Evolutionary conservation across 2,329 filamentous ascomycete genomes (phyloP).

Genomic region (Geosmithia putterillii): DNA sequence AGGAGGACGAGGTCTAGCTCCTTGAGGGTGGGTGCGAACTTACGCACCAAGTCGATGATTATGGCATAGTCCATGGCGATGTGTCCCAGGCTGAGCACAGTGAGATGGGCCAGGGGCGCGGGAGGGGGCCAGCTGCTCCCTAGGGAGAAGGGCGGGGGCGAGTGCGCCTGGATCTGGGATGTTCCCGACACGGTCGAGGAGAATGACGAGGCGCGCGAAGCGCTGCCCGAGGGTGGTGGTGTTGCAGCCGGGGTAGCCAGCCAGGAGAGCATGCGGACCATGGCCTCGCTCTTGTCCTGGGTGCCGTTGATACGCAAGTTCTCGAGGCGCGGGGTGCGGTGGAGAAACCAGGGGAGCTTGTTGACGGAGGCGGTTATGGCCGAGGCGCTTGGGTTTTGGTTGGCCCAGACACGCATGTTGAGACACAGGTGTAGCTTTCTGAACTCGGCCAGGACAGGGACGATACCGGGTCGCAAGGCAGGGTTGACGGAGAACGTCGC

Average conservation of each 20-base stretch:
- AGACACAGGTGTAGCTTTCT: slow-evolving; percentile 23
- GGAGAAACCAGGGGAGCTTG: slow-evolving; percentile 23
- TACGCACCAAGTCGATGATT: slow-evolving; percentile 22
- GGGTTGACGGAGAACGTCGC: slow-evolving; percentile 32
- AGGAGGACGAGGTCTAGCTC: slow-evolving; percentile 22
- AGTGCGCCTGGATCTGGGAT: slow-evolving; percentile 4
- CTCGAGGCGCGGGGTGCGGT: slow-evolving; percentile 25
- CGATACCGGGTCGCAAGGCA: slow-evolving; percentile 20
- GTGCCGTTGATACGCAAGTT: slow-evolving; percentile 38
- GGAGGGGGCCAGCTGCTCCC: neutral
- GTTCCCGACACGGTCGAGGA: slow-evolving; percentile 1
- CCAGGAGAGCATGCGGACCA: slow-evolving; percentile 24
- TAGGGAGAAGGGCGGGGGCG: neutral
- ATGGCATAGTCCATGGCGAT: slow-evolving; percentile 16
- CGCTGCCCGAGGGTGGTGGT: neutral
- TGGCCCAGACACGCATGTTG: neutral
- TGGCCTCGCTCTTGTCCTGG: slow-evolving; percentile 1
- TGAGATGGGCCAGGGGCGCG: slow-evolving; percentile 19
- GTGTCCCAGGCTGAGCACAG: slow-evolving; percentile 30
- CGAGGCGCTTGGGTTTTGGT: neutral
- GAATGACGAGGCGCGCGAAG: neutral
- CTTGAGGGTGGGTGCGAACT: slow-evolving; percentile 29
- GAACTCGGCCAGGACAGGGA: slow-evolving; percentile 29
- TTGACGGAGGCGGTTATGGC: slow-evolving; percentile 3
- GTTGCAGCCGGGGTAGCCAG: slow-evolving; percentile 11